phyloP scores from a whole-genome alignment of 495 filamentous ascomycete genomes.

The Aspergillus cavernicola region DNA sequence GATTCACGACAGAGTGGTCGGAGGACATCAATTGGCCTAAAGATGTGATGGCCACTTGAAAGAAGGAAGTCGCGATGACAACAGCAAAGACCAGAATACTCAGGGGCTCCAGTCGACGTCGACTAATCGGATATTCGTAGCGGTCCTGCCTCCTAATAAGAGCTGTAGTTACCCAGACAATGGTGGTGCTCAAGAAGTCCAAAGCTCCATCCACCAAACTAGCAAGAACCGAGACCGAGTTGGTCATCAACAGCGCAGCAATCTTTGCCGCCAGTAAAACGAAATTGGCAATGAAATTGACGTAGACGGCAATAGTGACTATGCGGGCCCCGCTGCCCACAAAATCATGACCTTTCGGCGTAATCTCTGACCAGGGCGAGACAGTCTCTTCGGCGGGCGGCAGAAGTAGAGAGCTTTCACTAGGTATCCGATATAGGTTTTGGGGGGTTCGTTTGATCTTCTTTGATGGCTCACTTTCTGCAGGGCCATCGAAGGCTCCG shows the following conservation, averaged over 20 bases:
- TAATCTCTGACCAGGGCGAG: constrained; percentile 29
- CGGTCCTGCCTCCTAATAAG: constrained; percentile 72
- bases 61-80: constrained; percentile 84
- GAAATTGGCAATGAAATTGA: constrained; percentile 83
- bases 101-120: constrained; percentile 73
- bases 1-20: constrained; percentile 65
- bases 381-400: constrained; percentile 29
- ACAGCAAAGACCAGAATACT: constrained; percentile 77
- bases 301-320: constrained; percentile 74
- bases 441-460: constrained; percentile 75
- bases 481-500: constrained; percentile 13
- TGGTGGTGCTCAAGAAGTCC: constrained; percentile 82
- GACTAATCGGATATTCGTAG: constrained; percentile 78
- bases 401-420: constrained; percentile 65
- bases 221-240: constrained; percentile 82
- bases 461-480: constrained; percentile 9
- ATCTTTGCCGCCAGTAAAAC: constrained; percentile 77
- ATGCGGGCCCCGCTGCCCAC: constrained; percentile 62
- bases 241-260: constrained; percentile 71
- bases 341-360: constrained; percentile 45
- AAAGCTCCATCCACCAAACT: constrained; percentile 84
- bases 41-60: constrained; percentile 76
- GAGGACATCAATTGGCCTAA: constrained; percentile 58
- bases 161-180: constrained; percentile 77
- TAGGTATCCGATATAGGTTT: constrained; percentile 72